phyloP scores from a whole-genome alignment of 164 flowering plant genomes.

The Taxillus chinensis region DNA sequence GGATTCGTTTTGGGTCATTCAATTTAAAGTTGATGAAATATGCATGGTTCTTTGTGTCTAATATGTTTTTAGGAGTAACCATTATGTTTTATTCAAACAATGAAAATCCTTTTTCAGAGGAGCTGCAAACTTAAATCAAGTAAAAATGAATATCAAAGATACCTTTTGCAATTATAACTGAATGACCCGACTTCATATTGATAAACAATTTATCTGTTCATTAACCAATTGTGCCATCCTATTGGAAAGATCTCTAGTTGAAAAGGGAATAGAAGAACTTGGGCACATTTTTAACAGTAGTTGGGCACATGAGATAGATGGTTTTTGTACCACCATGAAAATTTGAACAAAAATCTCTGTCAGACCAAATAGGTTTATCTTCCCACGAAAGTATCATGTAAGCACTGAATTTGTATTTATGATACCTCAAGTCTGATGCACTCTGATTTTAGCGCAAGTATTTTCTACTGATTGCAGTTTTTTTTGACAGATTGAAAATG shows the following conservation, averaged over 20 bases:
- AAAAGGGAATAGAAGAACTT: not conserved
- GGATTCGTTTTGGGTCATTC: too few relatives aligned
- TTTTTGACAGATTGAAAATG: constrained; percentile 81
- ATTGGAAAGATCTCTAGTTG: not conserved
- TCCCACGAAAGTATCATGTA: not conserved
- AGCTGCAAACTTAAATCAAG: too few relatives aligned
- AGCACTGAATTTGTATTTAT: not conserved
- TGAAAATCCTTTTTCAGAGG: too few relatives aligned
- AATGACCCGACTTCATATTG: too few relatives aligned
- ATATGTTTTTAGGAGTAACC: not conserved
- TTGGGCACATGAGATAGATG: not conserved
- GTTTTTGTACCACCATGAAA: not conserved
- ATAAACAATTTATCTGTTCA: too few relatives aligned
- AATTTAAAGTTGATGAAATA: not conserved
- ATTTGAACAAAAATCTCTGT: not conserved
- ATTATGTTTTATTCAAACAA: too few relatives aligned
- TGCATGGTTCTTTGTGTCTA: not conserved
- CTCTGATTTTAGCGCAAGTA: not conserved
- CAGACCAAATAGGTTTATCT: not conserved
- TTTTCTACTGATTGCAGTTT: constrained; percentile 2
- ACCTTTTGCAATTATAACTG: too few relatives aligned
- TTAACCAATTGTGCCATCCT: too few relatives aligned
- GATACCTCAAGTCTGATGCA: not conserved
- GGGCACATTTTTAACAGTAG: not conserved
- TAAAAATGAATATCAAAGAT: too few relatives aligned